Base-by-base conservation (phyloP, 2,329 filamentous ascomycete species). In the Colletotrichum spaethianum region DNA sequence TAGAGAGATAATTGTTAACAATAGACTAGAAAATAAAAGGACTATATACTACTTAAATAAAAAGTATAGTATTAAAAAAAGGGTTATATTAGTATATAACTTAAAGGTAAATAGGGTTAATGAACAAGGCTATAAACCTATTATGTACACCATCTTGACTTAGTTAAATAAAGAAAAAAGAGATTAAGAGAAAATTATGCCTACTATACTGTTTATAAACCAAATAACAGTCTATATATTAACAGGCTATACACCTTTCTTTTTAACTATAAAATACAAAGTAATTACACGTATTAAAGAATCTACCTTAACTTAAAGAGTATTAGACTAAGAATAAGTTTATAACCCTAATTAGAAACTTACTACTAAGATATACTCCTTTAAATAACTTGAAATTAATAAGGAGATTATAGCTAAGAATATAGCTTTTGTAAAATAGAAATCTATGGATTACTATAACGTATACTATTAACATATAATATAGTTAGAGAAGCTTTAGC, bases 101-200 rank as follows among this genome's bases (percentile, higher is more conserved):
- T 8, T 9, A 7, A 20, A 20, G 4, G 42, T 2, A 7, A 44
- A 44, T 16, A 20, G 18, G 1, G 20, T 20, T 44, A 44, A 20
- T 20, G 8, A 44, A 8, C 8, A 6, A 2, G 20, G 8, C 1
- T 44, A 44, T 44, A 44, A 20, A 18, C 42, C 18, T 44, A 44
- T 44, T 44, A 8, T 2, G 3, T 20, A 44, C 6, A 8, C 42
- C 2, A 6, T 44, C 5, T 44, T 3, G 8, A 44, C 20, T 2
- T 44, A 44, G 7, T 20, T n/a, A 44, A 16, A 44, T 1, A 44
- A 2, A 7, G 5, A 2, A 44, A 16, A 44, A 20, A 20, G 16
- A 20, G 42, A 20, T 8, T 16, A 0, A 7, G 8, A 2, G 4
- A 5, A 2, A 6, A 20, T 44, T 1, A 3, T 44, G 1, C 20